phyloP scores from a whole-genome alignment of 2,329 filamentous ascomycete genomes.

The Neofusicoccum cordaticola region DNA sequence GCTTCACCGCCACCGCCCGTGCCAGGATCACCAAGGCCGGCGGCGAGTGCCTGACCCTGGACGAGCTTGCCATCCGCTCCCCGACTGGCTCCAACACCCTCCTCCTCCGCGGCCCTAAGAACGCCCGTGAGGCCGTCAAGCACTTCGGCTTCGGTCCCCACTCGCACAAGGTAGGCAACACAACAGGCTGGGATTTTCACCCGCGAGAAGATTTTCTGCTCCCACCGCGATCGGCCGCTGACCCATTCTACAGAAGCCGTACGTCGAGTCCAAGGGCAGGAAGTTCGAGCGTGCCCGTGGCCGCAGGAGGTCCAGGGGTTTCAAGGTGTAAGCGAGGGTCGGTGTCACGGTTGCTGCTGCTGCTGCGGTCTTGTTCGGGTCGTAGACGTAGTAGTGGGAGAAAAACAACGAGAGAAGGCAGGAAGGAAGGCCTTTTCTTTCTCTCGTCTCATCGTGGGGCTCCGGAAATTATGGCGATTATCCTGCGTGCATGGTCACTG shows the following conservation, averaged over 20 bases:
- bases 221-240: slow-evolving; percentile 2
- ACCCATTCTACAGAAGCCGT: slow-evolving; percentile 69
- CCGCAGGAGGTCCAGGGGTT: slow-evolving; percentile 95
- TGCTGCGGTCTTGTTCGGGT: neutral
- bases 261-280: slow-evolving; percentile 96
- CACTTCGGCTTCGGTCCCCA: slow-evolving; percentile 99
- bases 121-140: slow-evolving; percentile 95
- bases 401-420: neutral
- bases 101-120: slow-evolving; percentile 97
- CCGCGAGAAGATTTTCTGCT: slow-evolving; percentile 18
- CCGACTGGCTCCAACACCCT: slow-evolving; percentile 97
- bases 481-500: slow-evolving; percentile 17
- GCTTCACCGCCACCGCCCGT: slow-evolving; percentile 94
- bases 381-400: neutral
- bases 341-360: slow-evolving; percentile 12
- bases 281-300: slow-evolving; percentile 99
- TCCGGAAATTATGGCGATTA: slow-evolving; percentile 16
- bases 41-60: slow-evolving; percentile 91
- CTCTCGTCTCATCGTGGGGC: slow-evolving; percentile 9
- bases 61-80: slow-evolving; percentile 92
- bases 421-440: slow-evolving; percentile 7
- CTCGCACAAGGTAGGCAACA: slow-evolving; percentile 77
- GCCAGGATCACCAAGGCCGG: slow-evolving; percentile 91
- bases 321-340: slow-evolving; percentile 85
- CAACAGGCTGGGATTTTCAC: neutral